These are phyloP conservation scores for Escallonia rubra DNA, from an alignment of 129 eudicot genomes.

Conservation along the genomic window DNA sequence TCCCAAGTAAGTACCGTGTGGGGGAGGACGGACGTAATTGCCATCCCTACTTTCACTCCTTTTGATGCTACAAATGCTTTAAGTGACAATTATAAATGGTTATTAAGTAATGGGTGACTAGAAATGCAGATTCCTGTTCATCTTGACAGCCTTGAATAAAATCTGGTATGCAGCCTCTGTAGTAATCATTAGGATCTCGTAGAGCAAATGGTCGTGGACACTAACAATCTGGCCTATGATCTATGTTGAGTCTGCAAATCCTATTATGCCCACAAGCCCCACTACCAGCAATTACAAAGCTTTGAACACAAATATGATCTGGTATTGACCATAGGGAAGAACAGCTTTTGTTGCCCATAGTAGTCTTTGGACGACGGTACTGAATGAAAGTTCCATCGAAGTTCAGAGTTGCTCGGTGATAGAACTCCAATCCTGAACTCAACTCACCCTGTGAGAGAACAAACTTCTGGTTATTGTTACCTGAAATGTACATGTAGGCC, in stretches of 20 bases:
- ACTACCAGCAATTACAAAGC: neutral
- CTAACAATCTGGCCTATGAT: slow-evolving; percentile 14
- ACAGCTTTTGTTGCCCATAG: neutral
- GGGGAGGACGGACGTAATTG: too few relatives aligned
- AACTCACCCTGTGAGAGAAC: neutral
- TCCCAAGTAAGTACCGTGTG: too few relatives aligned
- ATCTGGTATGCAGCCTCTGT: slow-evolving; percentile 20
- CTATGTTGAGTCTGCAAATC: slow-evolving; percentile 12
- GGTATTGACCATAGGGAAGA: neutral
- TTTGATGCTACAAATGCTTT: too few relatives aligned
- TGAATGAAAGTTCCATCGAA: slow-evolving; percentile 28
- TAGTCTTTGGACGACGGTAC: slow-evolving; percentile 13
- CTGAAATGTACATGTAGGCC: slow-evolving; percentile 2
- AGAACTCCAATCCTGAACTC: neutral
- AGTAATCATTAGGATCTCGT: slow-evolving; percentile 13
- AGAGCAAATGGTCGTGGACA: slow-evolving; percentile 16
- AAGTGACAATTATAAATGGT: too few relatives aligned
- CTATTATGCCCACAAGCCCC: slow-evolving; percentile 33
- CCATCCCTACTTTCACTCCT: too few relatives aligned
- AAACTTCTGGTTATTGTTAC: neutral
- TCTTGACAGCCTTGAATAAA: slow-evolving; percentile 5
- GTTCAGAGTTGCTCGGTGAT: slow-evolving; percentile 22
- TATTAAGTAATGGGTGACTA: too few relatives aligned
- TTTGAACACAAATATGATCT: slow-evolving; percentile 5
- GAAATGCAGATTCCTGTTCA: neutral